Percentiles rank a stretch among this genome's conserved stretches.
phyloP scores from a whole-genome alignment of 371 early-diverging fungal genomes.

The Mucor saturninus region DNA sequence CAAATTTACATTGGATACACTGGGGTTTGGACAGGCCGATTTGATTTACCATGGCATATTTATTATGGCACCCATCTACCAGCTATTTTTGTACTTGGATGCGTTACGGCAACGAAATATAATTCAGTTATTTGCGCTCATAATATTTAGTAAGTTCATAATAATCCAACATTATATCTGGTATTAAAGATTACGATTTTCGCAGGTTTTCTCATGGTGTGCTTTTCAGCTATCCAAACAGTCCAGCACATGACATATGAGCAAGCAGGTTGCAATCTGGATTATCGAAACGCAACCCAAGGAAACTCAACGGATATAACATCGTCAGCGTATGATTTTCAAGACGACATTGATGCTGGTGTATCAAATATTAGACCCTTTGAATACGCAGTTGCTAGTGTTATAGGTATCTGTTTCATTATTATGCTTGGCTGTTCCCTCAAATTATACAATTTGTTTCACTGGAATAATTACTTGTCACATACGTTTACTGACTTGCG shows the following conservation, averaged over 20 bases:
- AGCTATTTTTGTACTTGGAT: slow-evolving; percentile 22
- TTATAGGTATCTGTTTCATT: slow-evolving; percentile 5
- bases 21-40: slow-evolving; percentile 21
- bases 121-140: slow-evolving; percentile 11
- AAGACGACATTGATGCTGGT: slow-evolving; percentile 4
- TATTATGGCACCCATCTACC: slow-evolving; percentile 17
- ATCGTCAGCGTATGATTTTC: not conserved
- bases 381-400: slow-evolving; percentile 15
- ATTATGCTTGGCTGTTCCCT: slow-evolving; percentile 1
- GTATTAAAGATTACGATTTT: not conserved
- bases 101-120: slow-evolving; percentile 16
- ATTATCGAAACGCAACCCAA: not conserved
- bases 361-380: slow-evolving; percentile 19
- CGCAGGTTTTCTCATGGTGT: slow-evolving; percentile 18
- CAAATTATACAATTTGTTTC: slow-evolving; percentile 10
- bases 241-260: slow-evolving; percentile 26
- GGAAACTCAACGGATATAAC: slow-evolving; percentile 1
- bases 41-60: slow-evolving; percentile 21
- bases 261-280: slow-evolving; percentile 17
- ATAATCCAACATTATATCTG: not conserved
- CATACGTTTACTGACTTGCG: not conserved
- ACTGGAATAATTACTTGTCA: slow-evolving; percentile 5
- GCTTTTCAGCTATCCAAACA: slow-evolving; percentile 18
- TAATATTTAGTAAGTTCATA: slow-evolving; percentile 21
- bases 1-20: not conserved